Evolutionary conservation across 208 protist species (phyloP).

Genomic region (Leishmania mexicana): DNA sequence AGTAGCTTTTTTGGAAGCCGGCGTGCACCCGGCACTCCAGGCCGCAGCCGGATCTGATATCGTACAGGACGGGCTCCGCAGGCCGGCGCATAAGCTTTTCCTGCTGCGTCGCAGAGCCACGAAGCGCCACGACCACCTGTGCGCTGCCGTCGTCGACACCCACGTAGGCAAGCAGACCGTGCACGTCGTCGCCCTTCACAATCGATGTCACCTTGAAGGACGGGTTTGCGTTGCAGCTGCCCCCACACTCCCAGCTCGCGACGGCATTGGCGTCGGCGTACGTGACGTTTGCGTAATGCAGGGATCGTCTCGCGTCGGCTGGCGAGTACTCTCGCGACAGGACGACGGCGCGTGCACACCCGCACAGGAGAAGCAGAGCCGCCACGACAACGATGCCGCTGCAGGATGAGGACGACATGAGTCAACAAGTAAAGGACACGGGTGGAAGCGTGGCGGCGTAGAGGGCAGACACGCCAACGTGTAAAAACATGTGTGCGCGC

Average conservation of each 20-base stretch:
- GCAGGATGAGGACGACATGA: background rate
- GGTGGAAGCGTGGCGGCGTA: no score
- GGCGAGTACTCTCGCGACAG: background rate
- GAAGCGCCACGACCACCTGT: slow-evolving; percentile 39
- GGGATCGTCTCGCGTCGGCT: background rate
- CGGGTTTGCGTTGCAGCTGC: background rate
- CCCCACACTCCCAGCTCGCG: background rate
- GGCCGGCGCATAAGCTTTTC: slow-evolving; percentile 47
- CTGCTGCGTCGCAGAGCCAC: slow-evolving; percentile 32
- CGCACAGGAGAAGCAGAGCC: background rate
- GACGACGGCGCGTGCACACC: background rate
- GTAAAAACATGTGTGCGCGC: no score
- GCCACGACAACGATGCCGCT: background rate
- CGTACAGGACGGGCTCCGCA: slow-evolving; percentile 22
- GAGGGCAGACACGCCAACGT: no score
- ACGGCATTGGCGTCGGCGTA: background rate
- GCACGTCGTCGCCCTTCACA: background rate
- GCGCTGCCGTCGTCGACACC: slow-evolving; percentile 5
- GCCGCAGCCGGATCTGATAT: slow-evolving; percentile 24
- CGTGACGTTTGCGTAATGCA: background rate
- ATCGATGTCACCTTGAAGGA: background rate
- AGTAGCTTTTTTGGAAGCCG: slow-evolving; percentile 42
- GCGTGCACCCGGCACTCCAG: slow-evolving; percentile 35
- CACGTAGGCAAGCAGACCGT: background rate
- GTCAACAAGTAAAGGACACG: background rate